Evolutionary conservation across 1,284 basidiomycete species (phyloP), one percentile per base, ranked within the genome.

Genomic region (Tilletia caries): DNA sequence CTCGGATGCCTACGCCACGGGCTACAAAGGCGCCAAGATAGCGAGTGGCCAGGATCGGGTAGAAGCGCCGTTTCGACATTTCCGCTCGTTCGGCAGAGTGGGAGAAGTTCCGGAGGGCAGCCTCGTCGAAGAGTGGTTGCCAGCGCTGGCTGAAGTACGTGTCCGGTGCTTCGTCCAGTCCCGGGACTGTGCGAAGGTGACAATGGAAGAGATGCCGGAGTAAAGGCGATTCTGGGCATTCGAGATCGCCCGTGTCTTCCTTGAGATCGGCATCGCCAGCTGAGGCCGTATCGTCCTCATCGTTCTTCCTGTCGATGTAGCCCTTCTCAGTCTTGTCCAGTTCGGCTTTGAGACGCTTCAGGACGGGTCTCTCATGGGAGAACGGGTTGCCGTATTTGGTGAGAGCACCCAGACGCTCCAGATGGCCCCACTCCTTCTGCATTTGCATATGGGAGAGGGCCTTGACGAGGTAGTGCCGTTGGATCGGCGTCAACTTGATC

Each of bases 121-220:
- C 77, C 67, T 76, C 78, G 48, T 82, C 80, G 33, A 75, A 79
- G 69, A 82, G 76, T 25, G 76, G 73, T 72, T 82, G 81, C 68
- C 82, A 77, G 1, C 78, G 75, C 65, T 77, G 75, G 68, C 76
- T 77, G 77, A 78, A 82, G 73, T 76, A 82, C 66, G 75, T 75
- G 32, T 74, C 68, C 4, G 81, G 76, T 2, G 81, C 81, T 20
- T 70, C 50, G 65, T 77, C 73, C 8, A 82, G 71, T n/a, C 78
- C 76, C 0, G 81, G 81, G 65, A 82, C 77, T 23, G 65, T 67
- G 33, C 73, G 76, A 20, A 81, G 67, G 34, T 82, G 79, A 13
- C 77, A 73, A 33, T 82, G 81, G 74, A 79, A 82, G 73, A 82
- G 71, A 37, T 82, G 81, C 18, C 81, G 76, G n/a, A 78, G 68